A percentile compares a stretch with the other conserved stretches of the same genome.
These are phyloP conservation scores for Setaria viridis DNA, from an alignment of 202 grass and related monocot species.

Conservation along the genomic window DNA sequence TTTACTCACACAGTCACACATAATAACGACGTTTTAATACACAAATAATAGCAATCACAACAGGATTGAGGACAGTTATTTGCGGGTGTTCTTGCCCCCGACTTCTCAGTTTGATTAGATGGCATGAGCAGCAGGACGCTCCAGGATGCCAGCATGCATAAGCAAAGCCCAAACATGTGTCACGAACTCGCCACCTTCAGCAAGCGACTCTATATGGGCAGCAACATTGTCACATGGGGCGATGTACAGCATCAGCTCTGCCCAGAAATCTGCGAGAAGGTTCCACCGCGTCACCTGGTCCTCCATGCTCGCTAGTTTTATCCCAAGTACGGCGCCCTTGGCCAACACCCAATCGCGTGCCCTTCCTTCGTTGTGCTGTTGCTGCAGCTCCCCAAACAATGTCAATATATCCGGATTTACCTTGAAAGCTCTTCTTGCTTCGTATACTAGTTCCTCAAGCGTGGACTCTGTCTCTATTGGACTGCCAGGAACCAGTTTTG, in stretches of 20 bases:
- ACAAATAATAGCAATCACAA: too few species aligned
- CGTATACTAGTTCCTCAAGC: too few species aligned
- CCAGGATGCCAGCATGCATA: constrained; percentile 20
- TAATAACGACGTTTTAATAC: too few species aligned
- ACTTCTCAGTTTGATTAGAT: too few species aligned
- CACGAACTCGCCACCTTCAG: neutral
- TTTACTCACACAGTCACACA: too few species aligned
- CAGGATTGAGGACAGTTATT: too few species aligned
- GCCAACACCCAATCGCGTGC: neutral
- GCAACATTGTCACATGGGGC: neutral
- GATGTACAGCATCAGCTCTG: neutral
- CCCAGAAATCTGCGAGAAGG: constrained; percentile 14
- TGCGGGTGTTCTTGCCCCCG: too few species aligned
- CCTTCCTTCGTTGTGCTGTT: neutral
- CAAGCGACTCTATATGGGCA: constrained; percentile 7
- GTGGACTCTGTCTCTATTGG: too few species aligned
- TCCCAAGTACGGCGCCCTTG: neutral
- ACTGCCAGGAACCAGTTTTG: too few species aligned
- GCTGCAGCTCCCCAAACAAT: neutral
- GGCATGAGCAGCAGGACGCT: neutral
- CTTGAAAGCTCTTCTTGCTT: too few species aligned
- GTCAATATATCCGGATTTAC: neutral
- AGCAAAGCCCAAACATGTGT: constrained; percentile 24
- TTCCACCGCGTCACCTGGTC: neutral
- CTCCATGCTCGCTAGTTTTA: neutral